These are phyloP conservation scores for Aureobasidium sp. DNA, from an alignment of 2,329 filamentous ascomycete genomes.

Conservation along the genomic window DNA sequence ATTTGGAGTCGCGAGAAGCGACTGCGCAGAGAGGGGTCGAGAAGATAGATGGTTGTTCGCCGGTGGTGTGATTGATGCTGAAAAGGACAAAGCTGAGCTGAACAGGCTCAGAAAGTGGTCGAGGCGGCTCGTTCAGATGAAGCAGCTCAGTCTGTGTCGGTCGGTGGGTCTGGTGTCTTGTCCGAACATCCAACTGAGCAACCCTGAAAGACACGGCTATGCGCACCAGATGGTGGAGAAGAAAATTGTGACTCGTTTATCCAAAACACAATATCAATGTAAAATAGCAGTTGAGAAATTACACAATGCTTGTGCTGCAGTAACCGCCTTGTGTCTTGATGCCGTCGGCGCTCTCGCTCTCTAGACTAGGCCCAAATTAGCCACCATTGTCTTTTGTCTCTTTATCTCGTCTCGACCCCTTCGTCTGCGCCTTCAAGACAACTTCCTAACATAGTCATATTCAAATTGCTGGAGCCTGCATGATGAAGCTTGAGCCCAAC, in stretches of 20 bases:
- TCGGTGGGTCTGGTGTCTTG: conserved; percentile 3
- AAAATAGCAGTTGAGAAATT: neutral
- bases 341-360: neutral
- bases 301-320: neutral
- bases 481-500: neutral
- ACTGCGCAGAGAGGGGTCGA: neutral
- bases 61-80: neutral
- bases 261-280: neutral
- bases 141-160: neutral
- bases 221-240: neutral
- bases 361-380: neutral
- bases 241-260: neutral
- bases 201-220: neutral
- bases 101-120: neutral
- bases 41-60: neutral
- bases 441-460: neutral
- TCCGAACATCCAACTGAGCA: neutral
- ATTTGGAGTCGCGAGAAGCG: neutral
- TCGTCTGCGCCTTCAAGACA: neutral
- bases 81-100: neutral
- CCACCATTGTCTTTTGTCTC: neutral
- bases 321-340: neutral
- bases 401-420: neutral
- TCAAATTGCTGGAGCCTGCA: neutral
- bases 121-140: conserved; percentile 6